A percentile compares a stretch with the other conserved stretches of the same genome.
Evolutionary conservation across 2,329 filamentous ascomycete species (phyloP).

Genomic region (Metarhizium robertsii): DNA sequence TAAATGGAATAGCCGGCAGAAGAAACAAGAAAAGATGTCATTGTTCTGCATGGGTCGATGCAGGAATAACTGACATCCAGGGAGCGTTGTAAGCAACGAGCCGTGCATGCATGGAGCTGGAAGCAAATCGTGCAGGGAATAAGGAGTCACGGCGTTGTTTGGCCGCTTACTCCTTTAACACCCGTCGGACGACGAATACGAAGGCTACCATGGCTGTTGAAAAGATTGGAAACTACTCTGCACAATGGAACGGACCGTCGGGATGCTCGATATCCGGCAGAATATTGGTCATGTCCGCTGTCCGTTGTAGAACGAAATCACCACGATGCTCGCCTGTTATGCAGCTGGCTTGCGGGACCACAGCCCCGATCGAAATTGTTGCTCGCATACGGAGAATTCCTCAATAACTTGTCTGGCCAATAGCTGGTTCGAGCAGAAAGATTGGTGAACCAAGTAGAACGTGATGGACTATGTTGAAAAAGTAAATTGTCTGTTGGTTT

Average conservation of each 20-base stretch:
- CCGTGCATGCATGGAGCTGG: not conserved
- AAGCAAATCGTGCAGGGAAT: not conserved
- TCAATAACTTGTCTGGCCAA: not conserved
- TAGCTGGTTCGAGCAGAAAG: not conserved
- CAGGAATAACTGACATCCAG: not conserved
- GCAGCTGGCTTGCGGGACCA: no score
- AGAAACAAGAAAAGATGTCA: no score
- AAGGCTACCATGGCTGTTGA: not conserved
- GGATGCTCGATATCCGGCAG: not conserved
- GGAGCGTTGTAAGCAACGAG: not conserved
- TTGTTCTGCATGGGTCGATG: no score
- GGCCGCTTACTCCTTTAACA: no score
- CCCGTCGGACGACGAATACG: not conserved
- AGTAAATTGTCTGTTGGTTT: no score
- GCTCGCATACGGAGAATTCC: not conserved
- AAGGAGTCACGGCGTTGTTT: not conserved
- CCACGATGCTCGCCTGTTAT: no score
- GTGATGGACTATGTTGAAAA: no score
- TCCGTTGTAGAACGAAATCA: no score
- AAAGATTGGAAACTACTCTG: not conserved
- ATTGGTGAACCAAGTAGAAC: not conserved
- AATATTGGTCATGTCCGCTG: not conserved
- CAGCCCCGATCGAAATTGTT: no score
- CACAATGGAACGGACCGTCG: not conserved
- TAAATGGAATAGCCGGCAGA: no score